phyloP scores from a whole-genome alignment of 169 alveolate genomes.

The Plasmodium billcollinsi region DNA sequence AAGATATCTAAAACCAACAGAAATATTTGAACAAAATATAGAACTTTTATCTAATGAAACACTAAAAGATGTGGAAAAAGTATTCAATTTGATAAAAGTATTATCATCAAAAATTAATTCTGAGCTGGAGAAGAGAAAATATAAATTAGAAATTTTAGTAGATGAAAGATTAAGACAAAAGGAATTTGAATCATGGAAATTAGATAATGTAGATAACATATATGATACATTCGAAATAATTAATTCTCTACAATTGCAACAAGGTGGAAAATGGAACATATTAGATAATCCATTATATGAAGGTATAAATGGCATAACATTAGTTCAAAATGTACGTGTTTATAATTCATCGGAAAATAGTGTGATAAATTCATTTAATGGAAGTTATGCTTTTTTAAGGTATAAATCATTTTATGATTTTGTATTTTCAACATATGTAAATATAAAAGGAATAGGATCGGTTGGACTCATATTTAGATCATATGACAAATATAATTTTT shows the following conservation, averaged over 20 bases:
- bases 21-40: conserved; percentile 65
- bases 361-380: conserved; percentile 63
- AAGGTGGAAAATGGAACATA: conserved; percentile 78
- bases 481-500: conserved; percentile 84
- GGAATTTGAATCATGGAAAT: conserved; percentile 66
- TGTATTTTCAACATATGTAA: conserved; percentile 79
- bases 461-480: conserved; percentile 86
- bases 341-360: conserved; percentile 29
- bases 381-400: conserved; percentile 82
- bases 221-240: conserved; percentile 49
- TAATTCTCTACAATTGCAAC: conserved; percentile 47
- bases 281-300: conserved; percentile 66
- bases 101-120: conserved; percentile 65
- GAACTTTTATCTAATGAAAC: conserved; percentile 73
- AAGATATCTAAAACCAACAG: conserved; percentile 71
- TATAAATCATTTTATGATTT: conserved; percentile 84
- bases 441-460: conserved; percentile 85
- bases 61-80: conserved; percentile 70
- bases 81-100: conserved; percentile 52
- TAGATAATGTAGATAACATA: conserved; percentile 11
- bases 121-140: conserved; percentile 62
- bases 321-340: conserved; percentile 76
- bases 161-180: conserved; percentile 67
- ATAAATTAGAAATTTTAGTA: conserved; percentile 49
- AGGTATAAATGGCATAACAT: conserved; percentile 49